Percentiles rank a stretch among this genome's conserved stretches.
These are phyloP conservation scores for Mycena floridula DNA, from an alignment of 768 basidiomycete genomes.

Conservation along the genomic window DNA sequence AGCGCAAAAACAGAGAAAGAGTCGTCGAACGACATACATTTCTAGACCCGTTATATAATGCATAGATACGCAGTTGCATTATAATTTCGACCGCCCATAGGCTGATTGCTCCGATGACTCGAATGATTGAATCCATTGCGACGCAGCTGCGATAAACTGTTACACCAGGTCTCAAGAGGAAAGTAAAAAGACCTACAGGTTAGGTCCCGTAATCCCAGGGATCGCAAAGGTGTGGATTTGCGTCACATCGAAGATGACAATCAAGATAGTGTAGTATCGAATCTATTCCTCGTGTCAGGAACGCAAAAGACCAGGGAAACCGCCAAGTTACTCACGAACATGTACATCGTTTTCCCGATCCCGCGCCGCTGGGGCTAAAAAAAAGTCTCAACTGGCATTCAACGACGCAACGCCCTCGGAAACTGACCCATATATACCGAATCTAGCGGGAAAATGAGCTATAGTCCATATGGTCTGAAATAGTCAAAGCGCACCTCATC, in stretches of 20 bases:
- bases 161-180: neutral
- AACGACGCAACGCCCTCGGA: neutral
- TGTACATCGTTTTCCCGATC: conserved; percentile 32
- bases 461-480: neutral
- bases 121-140: conserved; percentile 36
- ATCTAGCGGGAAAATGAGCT: conserved; percentile 15
- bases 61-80: conserved; percentile 42
- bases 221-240: conserved; percentile 38
- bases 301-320: neutral
- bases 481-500: conserved; percentile 20
- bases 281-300: conserved; percentile 22
- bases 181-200: conserved; percentile 21
- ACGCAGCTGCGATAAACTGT: conserved; percentile 28
- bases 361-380: conserved; percentile 26
- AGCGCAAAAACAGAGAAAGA: neutral
- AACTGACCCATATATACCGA: conserved; percentile 32
- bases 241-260: conserved; percentile 35
- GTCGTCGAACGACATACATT: conserved; percentile 19
- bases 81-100: conserved; percentile 46
- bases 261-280: conserved; percentile 39
- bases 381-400: neutral
- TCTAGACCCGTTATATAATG: conserved; percentile 33
- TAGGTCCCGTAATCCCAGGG: conserved; percentile 29
- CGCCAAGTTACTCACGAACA: conserved; percentile 29
- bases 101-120: conserved; percentile 35